A percentile compares a stretch with the other conserved stretches of the same genome.
Evolutionary conservation across 352 stramenopile species (phyloP).

Genomic region (Blastocystis sp.): DNA sequence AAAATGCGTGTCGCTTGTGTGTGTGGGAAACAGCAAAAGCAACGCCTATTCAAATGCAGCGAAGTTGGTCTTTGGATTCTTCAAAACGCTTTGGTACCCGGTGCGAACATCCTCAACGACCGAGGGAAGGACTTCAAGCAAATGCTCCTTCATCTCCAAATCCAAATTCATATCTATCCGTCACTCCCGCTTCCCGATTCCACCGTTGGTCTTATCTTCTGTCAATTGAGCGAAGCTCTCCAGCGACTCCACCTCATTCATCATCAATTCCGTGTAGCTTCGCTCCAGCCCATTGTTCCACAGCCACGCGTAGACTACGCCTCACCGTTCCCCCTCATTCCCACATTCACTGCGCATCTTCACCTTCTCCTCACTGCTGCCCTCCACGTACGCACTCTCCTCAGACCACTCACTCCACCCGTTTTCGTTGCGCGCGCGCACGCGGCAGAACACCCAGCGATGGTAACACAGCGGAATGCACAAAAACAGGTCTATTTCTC

Average conservation of each 20-base stretch:
- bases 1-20: not conserved
- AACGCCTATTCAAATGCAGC: not conserved
- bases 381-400: not conserved
- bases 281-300: constrained; percentile 14
- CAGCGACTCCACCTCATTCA: not conserved
- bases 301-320: constrained; percentile 20
- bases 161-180: not conserved
- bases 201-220: not conserved
- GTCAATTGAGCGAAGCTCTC: not conserved
- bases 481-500: not conserved
- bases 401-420: constrained; percentile 44
- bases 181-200: not conserved
- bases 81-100: not conserved
- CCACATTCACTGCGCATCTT: not conserved
- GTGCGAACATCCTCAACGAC: not conserved
- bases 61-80: not conserved
- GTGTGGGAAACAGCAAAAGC: not conserved
- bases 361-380: not conserved
- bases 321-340: not conserved
- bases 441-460: not conserved
- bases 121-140: not conserved
- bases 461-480: not conserved
- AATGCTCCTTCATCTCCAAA: not conserved
- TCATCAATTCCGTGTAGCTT: not conserved
- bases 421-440: constrained; percentile 27